Evolutionary conservation across 768 basidiomycete genomes (phyloP), one percentile per base, ranked within the genome.

Genomic region (Leccinellum rugosiceps): DNA sequence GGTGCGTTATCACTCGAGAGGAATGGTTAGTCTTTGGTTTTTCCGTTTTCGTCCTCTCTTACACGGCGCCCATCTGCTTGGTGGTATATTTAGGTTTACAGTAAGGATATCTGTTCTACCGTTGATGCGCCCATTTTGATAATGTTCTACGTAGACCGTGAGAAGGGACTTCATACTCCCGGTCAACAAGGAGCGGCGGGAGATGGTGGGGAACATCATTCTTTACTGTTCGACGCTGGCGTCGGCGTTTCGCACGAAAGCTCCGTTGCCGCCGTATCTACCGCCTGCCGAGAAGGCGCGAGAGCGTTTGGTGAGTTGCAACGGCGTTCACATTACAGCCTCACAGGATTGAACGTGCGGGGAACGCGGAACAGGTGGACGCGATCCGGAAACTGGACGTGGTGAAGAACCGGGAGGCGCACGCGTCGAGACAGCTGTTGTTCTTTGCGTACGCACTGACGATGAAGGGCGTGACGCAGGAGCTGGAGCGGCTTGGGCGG

Each of bases 201-300:
- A 97, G 68, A 92, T 99, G 91, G 92, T 86, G 48, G 95, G 95
- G 35, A 96, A 93, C 71, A 90, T 98, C 59, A 89, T 98, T 56
- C 81, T 99, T 10, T 93, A 87, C 69, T 89, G 94, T 69, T 90
- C 92, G 1, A 84, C 83, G 0, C 78, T 95, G 30, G 84, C 91
- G 4, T 83, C 89, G 2, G 87, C 88, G 1, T 91, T 95, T 70
- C 78, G 85, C 17, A 77, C 92, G 43, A 96, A 96, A 67, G 86
- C 92, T 6, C 97, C 97, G 2, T 76, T 99, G n/a, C 94, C 97
- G 0, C 94, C 97, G 0, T 98, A 94, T 70, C 82, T 99, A 1
- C 97, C 97, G 3, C 95, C 95, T 0, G 96, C 90, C 0, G 94
- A 96, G 68, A 81, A 86, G 62, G 83, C 93, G 1, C 83, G 96